Percentiles rank a stretch among this genome's conserved stretches.
Evolutionary conservation across 2,329 filamentous ascomycete genomes (phyloP).

Genomic region (Penicillium sp.): DNA sequence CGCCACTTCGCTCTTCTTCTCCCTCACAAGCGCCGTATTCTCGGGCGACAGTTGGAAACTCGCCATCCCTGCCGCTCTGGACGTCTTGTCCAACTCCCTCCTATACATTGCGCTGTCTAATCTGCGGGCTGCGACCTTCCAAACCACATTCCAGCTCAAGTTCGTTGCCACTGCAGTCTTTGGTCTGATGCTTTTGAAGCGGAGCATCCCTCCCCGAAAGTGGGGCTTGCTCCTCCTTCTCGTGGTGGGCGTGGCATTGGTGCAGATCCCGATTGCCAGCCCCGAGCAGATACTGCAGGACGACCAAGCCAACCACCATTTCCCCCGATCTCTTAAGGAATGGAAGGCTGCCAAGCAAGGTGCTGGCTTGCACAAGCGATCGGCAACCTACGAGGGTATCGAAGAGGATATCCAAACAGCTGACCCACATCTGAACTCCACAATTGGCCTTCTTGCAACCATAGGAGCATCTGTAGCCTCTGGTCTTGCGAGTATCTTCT

Average conservation of each 20-base stretch:
- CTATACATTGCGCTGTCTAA: slow-evolving; percentile 92
- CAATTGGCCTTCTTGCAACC: slow-evolving; percentile 73
- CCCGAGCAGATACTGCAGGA: slow-evolving; percentile 53
- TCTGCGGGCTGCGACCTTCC: slow-evolving; percentile 86
- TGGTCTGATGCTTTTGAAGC: slow-evolving; percentile 71
- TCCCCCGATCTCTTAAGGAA: slow-evolving; percentile 75
- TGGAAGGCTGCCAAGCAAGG: slow-evolving; percentile 56
- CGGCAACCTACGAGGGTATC: slow-evolving; percentile 88
- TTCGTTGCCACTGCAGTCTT: slow-evolving; percentile 87
- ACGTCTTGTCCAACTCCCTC: slow-evolving; percentile 88
- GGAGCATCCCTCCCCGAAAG: slow-evolving; percentile 65
- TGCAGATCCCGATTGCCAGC: slow-evolving; percentile 68
- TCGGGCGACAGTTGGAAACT: slow-evolving; percentile 92
- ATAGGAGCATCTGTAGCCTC: slow-evolving; percentile 74
- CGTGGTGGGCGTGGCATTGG: slow-evolving; percentile 75
- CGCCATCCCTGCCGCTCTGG: slow-evolving; percentile 80
- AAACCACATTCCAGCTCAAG: slow-evolving; percentile 91
- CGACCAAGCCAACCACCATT: slow-evolving; percentile 63
- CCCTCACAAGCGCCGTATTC: slow-evolving; percentile 77
- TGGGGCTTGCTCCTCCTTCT: slow-evolving; percentile 79
- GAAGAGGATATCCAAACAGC: slow-evolving; percentile 56
- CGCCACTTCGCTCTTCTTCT: slow-evolving; percentile 72
- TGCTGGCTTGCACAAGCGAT: slow-evolving; percentile 60
- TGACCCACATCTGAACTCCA: slow-evolving; percentile 65
- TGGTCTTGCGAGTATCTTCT: slow-evolving; percentile 68